Evolutionary conservation across 1,284 basidiomycete species (phyloP).

Genomic region (Cystobasidium pallidum): DNA sequence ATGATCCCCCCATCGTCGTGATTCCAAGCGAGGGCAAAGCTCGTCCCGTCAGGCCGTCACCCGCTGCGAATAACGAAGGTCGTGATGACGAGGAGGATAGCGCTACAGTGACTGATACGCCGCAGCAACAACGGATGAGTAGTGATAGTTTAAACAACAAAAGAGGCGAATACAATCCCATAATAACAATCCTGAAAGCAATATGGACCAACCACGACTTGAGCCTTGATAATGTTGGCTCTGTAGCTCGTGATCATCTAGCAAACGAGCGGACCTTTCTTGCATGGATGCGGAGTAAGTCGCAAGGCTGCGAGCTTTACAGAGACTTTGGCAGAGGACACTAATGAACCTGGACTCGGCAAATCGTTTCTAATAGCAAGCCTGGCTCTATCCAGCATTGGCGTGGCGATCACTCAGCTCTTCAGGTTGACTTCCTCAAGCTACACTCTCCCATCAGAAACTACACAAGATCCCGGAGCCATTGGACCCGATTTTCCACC

Average conservation of each 20-base stretch:
- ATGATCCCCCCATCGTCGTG: conserved; percentile 23
- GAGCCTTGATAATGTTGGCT: conserved; percentile 32
- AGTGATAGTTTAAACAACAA: background rate
- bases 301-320: background rate
- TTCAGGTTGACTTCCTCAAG: conserved; percentile 40
- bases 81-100: conserved; percentile 3
- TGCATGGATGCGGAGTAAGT: conserved; percentile 41
- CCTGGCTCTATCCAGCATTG: conserved; percentile 24
- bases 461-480: background rate
- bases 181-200: background rate
- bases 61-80: background rate
- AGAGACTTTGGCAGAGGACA: background rate
- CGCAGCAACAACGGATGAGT: background rate
- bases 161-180: background rate
- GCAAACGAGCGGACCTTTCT: conserved; percentile 41
- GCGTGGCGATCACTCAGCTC: conserved; percentile 45
- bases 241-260: conserved; percentile 40
- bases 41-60: background rate
- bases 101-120: background rate
- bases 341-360: background rate
- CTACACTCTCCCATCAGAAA: conserved; percentile 16
- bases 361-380: background rate
- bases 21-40: conserved; percentile 28
- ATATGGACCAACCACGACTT: conserved; percentile 30
- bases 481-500: background rate